Conservation (phyloP, 2,329 filamentous ascomycete species). For the Penicillium sp. region DNA sequence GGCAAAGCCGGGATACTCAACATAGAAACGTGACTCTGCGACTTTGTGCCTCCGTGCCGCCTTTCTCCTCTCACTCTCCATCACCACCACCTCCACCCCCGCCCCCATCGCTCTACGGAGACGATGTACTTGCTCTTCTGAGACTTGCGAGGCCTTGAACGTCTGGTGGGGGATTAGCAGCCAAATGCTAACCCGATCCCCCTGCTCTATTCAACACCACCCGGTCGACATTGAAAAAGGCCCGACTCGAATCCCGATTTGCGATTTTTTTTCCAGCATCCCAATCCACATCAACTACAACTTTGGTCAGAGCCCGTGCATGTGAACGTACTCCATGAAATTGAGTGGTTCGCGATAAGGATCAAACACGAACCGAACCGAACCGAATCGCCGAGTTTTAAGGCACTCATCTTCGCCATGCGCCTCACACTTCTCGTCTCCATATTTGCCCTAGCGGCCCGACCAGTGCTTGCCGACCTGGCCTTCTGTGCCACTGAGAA, state of each 20-base stretch:
- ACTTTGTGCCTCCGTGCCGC: conserved; percentile 1
- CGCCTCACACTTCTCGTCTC: conserved; percentile 17
- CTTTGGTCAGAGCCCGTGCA: not conserved
- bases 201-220: not conserved
- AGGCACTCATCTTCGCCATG: conserved; percentile 16
- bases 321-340: not conserved
- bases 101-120: conserved; percentile 4
- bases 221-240: not conserved
- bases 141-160: conserved; percentile 4
- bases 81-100: not conserved
- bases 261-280: not conserved
- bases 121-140: conserved; percentile 9
- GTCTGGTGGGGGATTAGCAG: conserved; percentile 13
- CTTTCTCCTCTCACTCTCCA: conserved; percentile 12
- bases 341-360: not conserved
- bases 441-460: conserved; percentile 25
- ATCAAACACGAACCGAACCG: not conserved
- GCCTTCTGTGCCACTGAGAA: conserved; percentile 44
- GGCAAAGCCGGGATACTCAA: conserved; percentile 19
- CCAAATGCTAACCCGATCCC: not conserved
- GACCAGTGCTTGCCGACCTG: conserved; percentile 23
- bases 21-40: conserved; percentile 15
- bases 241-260: not conserved
- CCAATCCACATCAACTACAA: not conserved
- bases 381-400: not conserved